Base-by-base conservation (phyloP, 2,329 filamentous ascomycete species). In the Pseudocercospora vitis region DNA sequence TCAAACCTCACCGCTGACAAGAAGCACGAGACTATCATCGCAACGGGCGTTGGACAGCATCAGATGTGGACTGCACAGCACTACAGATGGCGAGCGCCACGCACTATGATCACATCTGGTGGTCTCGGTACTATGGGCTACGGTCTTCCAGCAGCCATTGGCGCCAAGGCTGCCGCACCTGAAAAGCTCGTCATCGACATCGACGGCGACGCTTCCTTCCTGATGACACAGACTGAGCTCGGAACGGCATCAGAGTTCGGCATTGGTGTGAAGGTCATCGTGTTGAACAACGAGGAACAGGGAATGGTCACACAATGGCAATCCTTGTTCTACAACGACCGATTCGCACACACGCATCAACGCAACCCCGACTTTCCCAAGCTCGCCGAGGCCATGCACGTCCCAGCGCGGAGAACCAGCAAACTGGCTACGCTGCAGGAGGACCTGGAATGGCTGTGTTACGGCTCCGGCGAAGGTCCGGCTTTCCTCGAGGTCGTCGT, bases 221-320 rank as follows among this genome's bases (percentile, higher is more conserved):
- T 90, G 80, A 97, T 99, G 94, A 97, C 94, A 4, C 80, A 96
- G 55, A 96, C 92, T 1, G 94, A 99, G 76, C 84, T 99, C 49
- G 89, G 88, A 40, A 96, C 92, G 1, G 91, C 91, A 35, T 84
- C 88, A 7, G 91, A 99, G 75, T 97, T 97, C 79, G 89, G 94
- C 76, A 96, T 97, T 71, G 91, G 89, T 61, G 86, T 95, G 73
- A 97, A 97, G 81, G 81, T 97, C 56, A 90, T 97, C 64, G 80
- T 97, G 21, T 74, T 99, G 52, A 97, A 97, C 80, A 99, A 96
- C 73, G 91, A 95, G 73, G 91, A 97, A 75, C 92, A 96, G 76
- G 92, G 92, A 50, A 97, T 97, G 92, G 91, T 97, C 37, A 96
- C 91, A 1, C 92, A 96, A 76, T 97, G 92, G 92, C 92, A 97